Evolutionary conservation across 495 filamentous ascomycete species (phyloP).

Genomic region (Hypomontagnella submonticulosa): DNA sequence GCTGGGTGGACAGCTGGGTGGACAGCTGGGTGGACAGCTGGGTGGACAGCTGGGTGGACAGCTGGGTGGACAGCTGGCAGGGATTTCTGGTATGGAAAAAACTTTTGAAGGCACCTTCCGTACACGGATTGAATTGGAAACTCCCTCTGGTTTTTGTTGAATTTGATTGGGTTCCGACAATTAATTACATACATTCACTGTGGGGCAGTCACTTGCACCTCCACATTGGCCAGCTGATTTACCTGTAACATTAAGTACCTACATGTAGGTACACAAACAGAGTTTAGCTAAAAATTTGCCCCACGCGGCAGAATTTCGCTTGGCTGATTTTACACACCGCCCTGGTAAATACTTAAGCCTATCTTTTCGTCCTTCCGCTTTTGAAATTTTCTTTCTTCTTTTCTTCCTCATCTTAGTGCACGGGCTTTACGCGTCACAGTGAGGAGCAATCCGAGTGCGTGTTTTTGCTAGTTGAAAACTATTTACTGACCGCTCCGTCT

Average conservation of each 20-base stretch:
- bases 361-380: constrained; percentile 25
- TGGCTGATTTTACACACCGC: constrained; percentile 41
- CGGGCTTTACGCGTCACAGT: constrained; percentile 64
- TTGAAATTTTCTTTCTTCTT: constrained; percentile 41
- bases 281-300: background rate
- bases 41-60: too few species aligned
- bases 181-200: too few species aligned
- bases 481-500: constrained; percentile 57
- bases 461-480: constrained; percentile 70
- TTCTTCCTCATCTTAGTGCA: constrained; percentile 59
- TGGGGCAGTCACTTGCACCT: too few species aligned
- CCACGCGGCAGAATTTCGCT: constrained; percentile 35
- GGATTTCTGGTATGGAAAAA: too few species aligned
- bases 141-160: too few species aligned
- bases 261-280: background rate
- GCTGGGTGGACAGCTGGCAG: too few species aligned
- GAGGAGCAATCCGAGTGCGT: constrained; percentile 66
- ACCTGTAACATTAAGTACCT: background rate
- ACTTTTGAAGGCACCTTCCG: too few species aligned
- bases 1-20: too few species aligned
- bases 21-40: too few species aligned
- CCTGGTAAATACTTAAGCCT: constrained; percentile 39
- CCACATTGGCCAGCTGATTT: too few species aligned
- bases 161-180: too few species aligned
- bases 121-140: too few species aligned